Evolutionary conservation across 371 early-diverging fungal species (phyloP).

Genomic region (Mortierella sp.): DNA sequence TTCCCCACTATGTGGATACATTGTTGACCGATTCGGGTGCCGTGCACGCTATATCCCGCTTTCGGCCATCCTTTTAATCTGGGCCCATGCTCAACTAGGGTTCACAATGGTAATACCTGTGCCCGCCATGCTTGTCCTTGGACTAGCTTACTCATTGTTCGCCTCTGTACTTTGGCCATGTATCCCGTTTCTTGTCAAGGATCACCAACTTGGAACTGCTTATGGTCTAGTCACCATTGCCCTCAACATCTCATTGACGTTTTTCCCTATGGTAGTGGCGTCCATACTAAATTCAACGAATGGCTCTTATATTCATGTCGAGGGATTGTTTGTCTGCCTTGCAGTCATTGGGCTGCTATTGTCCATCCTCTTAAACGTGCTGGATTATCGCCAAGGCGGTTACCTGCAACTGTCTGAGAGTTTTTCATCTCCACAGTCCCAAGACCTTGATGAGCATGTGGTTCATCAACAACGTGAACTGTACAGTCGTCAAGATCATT

Average conservation of each 20-base stretch:
- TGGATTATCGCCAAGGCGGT: constrained; percentile 35
- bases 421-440: neutral
- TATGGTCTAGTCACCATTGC: constrained; percentile 75
- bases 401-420: constrained; percentile 17
- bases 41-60: constrained; percentile 62
- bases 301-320: constrained; percentile 32
- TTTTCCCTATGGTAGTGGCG: constrained; percentile 73
- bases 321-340: constrained; percentile 30
- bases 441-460: neutral
- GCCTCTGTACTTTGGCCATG: constrained; percentile 70
- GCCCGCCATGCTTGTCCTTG: constrained; percentile 62
- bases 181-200: constrained; percentile 66
- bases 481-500: neutral
- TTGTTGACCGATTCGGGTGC: constrained; percentile 65
- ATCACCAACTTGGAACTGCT: constrained; percentile 70
- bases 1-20: constrained; percentile 66
- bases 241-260: constrained; percentile 69
- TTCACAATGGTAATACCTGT: constrained; percentile 60
- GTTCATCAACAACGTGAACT: neutral
- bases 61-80: constrained; percentile 59
- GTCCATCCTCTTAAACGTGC: constrained; percentile 31
- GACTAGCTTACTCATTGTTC: constrained; percentile 66
- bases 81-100: constrained; percentile 60
- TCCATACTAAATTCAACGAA: constrained; percentile 26
- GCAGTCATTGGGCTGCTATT: constrained; percentile 24